Evolutionary conservation across 2,329 filamentous ascomycete species (phyloP), one percentile per base, ranked within the genome.

Genomic region (Coniochaeta sp.): DNA sequence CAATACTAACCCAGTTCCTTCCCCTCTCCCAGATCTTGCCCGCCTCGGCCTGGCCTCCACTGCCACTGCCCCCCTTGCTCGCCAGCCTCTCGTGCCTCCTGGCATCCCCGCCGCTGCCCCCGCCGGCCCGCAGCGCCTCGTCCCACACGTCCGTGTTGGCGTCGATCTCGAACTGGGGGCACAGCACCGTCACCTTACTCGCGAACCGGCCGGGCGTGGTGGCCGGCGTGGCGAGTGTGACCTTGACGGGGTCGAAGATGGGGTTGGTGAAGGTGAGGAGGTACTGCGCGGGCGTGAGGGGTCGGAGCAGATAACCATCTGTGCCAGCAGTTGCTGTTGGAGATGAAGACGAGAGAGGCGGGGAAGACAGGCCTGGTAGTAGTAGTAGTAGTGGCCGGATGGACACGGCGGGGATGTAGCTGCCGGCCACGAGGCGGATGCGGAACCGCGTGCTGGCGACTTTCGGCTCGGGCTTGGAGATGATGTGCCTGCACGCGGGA

Each of bases 21-120:
- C 93, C 93, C 59, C 88, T 85, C 64, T 97, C 93, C 90, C 91
- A 99, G n/a, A 98, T 87, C 75, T 98, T 98, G 58, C 93, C 95
- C 0, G 90, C 90, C 73, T 96, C 92, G 17, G 90, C 85, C 69
- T 85, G 86, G 75, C 66, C 62, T 73, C 76, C 68, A n/a, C n/a
- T n/a, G n/a, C 75, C 77, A 1, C 57, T 57, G 36, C 52, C 61
- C 17, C 61, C 59, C 58, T 60, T 57, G 28, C 38, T 58, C 58
- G 17, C 56, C 34, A 57, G 17, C 58, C 44, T 42, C n/a, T 40
- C 52, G 16, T 40, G 57, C 44, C 16, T 58, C 14, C 24, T 59
- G 42, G 56, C n/a, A n/a, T n/a, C n/a, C n/a, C n/a, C n/a, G n/a
- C n/a, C n/a, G n/a, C n/a, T n/a, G n/a, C n/a, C 57, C 24, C 71